Percentiles rank a stretch among this genome's conserved stretches.
These are phyloP conservation scores for Magnaporthales sp. DNA, from an alignment of 2,329 filamentous ascomycete genomes.

Conservation along the genomic window DNA sequence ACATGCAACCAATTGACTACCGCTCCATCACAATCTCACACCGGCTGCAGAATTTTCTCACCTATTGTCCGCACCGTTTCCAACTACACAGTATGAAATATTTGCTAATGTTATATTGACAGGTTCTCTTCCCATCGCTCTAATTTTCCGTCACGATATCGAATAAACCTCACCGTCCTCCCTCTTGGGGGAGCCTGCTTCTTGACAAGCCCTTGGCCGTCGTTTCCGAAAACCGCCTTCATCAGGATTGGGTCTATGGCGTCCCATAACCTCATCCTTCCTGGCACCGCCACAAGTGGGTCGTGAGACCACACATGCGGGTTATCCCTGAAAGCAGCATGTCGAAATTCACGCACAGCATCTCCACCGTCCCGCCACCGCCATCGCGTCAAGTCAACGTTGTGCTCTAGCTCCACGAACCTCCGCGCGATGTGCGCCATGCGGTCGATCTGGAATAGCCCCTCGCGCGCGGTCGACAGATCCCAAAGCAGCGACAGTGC, in stretches of 20 bases:
- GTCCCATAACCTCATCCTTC: background rate
- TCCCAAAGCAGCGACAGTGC: conserved; percentile 26
- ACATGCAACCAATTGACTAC: too few relatives aligned
- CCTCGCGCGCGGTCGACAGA: conserved; percentile 24
- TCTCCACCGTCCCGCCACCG: background rate
- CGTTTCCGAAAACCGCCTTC: background rate
- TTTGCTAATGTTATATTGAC: background rate
- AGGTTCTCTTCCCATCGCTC: background rate
- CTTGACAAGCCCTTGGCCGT: background rate
- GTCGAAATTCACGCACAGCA: background rate
- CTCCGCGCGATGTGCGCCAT: conserved; percentile 22
- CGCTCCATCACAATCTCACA: too few relatives aligned
- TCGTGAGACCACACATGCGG: background rate
- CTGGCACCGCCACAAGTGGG: background rate
- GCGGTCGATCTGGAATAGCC: conserved; percentile 26
- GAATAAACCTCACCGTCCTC: background rate
- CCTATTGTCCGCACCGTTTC: too few relatives aligned
- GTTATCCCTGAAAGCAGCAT: background rate
- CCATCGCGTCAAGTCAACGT: conserved; percentile 12
- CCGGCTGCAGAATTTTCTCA: too few relatives aligned
- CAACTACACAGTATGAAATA: too few relatives aligned
- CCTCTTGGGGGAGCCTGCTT: background rate
- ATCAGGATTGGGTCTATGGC: background rate
- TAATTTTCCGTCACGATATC: background rate
- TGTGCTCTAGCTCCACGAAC: conserved; percentile 26